phyloP scores from a whole-genome alignment of 768 basidiomycete species.

The Leccinellum rugosiceps region DNA sequence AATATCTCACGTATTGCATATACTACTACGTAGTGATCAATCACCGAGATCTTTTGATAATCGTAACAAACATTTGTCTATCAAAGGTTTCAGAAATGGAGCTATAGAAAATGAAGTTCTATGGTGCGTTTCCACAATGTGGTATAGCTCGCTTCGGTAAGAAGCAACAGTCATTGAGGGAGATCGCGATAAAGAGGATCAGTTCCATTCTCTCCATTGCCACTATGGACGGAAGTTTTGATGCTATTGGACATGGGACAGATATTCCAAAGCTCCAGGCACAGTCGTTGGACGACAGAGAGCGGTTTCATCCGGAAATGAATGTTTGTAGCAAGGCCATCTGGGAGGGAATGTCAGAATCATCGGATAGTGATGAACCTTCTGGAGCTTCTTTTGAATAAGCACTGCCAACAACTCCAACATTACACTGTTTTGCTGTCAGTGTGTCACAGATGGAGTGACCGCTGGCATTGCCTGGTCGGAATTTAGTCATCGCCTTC shows the following conservation, averaged over 20 bases:
- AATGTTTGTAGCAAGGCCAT: neutral
- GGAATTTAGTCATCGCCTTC: neutral
- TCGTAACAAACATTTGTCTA: too few relatives aligned
- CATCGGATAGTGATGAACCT: neutral
- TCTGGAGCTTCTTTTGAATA: neutral
- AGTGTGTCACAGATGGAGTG: neutral
- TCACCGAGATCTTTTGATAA: too few relatives aligned
- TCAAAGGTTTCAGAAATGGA: too few relatives aligned
- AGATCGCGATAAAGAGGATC: neutral
- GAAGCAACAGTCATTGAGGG: neutral
- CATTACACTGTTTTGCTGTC: neutral
- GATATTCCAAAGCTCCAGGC: neutral
- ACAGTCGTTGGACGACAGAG: neutral
- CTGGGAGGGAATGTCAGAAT: too few relatives aligned
- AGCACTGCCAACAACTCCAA: neutral
- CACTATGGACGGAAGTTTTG: neutral
- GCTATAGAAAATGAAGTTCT: too few relatives aligned
- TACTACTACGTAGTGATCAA: too few relatives aligned
- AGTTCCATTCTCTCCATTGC: neutral
- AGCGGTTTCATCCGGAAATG: too few relatives aligned
- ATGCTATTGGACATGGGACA: neutral
- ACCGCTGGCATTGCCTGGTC: neutral
- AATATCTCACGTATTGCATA: too few relatives aligned
- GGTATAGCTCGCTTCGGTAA: neutral
- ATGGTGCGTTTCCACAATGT: neutral